Conservation (phyloP, 192 early-diverging fungal genomes). For the Dimargaris xerosporica region DNA sequence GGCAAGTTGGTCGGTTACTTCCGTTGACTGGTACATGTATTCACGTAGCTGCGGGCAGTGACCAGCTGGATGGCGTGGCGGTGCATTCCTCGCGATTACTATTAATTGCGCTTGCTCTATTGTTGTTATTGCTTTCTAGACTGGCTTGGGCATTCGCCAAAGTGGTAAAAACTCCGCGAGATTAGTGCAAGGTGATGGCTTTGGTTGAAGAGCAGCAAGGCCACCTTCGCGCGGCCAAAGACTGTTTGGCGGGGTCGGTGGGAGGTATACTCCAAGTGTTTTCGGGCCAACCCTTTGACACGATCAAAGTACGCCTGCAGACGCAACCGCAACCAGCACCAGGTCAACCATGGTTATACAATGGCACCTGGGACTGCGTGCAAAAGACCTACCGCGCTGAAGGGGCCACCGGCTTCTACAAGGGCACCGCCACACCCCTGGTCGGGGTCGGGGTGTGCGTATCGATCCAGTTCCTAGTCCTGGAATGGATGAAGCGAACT, state of each 20-base stretch:
- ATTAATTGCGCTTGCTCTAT: too few species aligned
- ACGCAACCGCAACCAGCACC: slow-evolving; percentile 59
- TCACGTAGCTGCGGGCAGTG: too few species aligned
- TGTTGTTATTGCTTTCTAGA: too few species aligned
- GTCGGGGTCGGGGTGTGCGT: slow-evolving; percentile 91
- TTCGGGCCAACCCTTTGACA: slow-evolving; percentile 68
- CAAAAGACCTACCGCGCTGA: slow-evolving; percentile 68
- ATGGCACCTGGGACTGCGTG: slow-evolving; percentile 74
- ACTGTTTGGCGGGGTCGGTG: slow-evolving; percentile 55
- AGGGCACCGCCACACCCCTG: slow-evolving; percentile 87
- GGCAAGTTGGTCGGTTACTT: too few species aligned
- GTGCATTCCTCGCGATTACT: too few species aligned
- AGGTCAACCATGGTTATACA: slow-evolving; percentile 49
- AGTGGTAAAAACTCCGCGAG: too few species aligned
- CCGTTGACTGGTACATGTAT: too few species aligned
- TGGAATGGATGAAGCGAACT: slow-evolving; percentile 83
- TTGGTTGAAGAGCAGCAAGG: too few species aligned
- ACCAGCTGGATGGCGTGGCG: too few species aligned
- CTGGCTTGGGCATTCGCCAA: too few species aligned
- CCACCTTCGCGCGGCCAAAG: slow-evolving; percentile 57
- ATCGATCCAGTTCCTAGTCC: slow-evolving; percentile 88
- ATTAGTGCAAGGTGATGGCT: too few species aligned
- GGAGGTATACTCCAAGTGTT: slow-evolving; percentile 67
- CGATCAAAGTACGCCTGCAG: slow-evolving; percentile 83
- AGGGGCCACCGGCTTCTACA: slow-evolving; percentile 74